Evolutionary conservation across 352 stramenopile species (phyloP), one percentile per base, ranked within the genome.

Genomic region (Globisporangium ultimum): DNA sequence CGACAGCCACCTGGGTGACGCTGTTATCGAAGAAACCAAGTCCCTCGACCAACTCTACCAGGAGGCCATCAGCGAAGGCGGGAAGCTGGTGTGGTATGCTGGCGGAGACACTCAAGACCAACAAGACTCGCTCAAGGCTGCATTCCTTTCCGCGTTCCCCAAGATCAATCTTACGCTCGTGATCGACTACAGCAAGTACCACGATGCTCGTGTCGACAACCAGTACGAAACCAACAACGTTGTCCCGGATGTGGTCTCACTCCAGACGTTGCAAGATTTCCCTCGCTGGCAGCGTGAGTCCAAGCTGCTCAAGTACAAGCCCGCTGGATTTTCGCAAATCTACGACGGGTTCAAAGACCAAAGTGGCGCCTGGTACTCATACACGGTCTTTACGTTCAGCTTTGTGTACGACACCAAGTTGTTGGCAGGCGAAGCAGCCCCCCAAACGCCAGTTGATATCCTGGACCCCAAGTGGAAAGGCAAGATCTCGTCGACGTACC

Each of bases 91-190:
- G 36, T 49, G 76, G 24, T 82, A 80, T 54, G 55, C 67, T 49
- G 69, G 71, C 15, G 72, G 70, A 50, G 74, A 82, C 45, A 68
- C 62, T 46, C 43, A 61, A 5, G 60, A 42, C 3, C 70, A 82
- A 52, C 64, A 73, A 20, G 53, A 70, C 14, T 40, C 14, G 1
- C 36, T 70, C 15, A 55, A 64, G 18, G 49, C 71, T 4, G 66
- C 63, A 40, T 78, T 75, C 63, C 36, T 21, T 5, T 56, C 53
- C 0, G 58, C 68, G 3, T 83, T 75, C 70, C 75, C 80, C n/a
- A 43, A 75, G 10, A 73, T 89, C 64, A 87, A 87, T 49, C 77
- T 87, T 68, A 83, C 74, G 34, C 52, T 87, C 34, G 64, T 82
- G 57, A 65, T 80, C 20, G 77, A 83, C 64, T 80, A 87, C 69